Percentiles rank a stretch among this genome's conserved stretches.
These are phyloP conservation scores for Gardenia jasminoides DNA, from an alignment of 257 asterid genomes.

Conservation along the genomic window DNA sequence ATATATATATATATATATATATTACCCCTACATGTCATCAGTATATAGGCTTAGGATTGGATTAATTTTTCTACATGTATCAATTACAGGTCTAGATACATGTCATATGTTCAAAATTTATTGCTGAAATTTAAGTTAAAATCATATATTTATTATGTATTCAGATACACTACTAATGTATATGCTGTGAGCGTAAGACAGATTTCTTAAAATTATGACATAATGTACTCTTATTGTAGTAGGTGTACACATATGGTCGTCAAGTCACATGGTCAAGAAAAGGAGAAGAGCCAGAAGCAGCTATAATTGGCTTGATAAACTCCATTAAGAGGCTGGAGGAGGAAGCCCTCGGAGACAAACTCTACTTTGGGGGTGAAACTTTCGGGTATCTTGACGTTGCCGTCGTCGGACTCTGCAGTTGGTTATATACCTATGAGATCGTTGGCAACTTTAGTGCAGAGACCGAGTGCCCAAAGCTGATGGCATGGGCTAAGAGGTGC, in stretches of 20 bases:
- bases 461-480: conserved; percentile 44
- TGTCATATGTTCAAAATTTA: too few species aligned
- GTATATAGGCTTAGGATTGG: too few species aligned
- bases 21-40: too few species aligned
- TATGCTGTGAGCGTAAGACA: too few species aligned
- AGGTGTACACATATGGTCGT: neutral
- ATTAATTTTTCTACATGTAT: too few species aligned
- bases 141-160: too few species aligned
- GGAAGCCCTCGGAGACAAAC: conserved; percentile 17
- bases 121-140: too few species aligned
- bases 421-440: conserved; percentile 56
- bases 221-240: conserved; percentile 23
- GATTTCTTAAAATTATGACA: too few species aligned
- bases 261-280: conserved; percentile 22
- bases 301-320: conserved; percentile 3
- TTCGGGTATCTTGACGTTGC: conserved; percentile 25
- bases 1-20: too few species aligned
- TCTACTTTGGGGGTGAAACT: conserved; percentile 17
- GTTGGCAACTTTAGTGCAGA: conserved; percentile 45
- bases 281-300: conserved; percentile 17
- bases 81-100: too few species aligned
- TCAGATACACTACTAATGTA: too few species aligned
- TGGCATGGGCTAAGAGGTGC: conserved; percentile 60
- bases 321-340: conserved; percentile 14
- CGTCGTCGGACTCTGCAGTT: conserved; percentile 37